Conservation (phyloP, 176 grass and related monocot species). For the Melocanna baccifera region DNA sequence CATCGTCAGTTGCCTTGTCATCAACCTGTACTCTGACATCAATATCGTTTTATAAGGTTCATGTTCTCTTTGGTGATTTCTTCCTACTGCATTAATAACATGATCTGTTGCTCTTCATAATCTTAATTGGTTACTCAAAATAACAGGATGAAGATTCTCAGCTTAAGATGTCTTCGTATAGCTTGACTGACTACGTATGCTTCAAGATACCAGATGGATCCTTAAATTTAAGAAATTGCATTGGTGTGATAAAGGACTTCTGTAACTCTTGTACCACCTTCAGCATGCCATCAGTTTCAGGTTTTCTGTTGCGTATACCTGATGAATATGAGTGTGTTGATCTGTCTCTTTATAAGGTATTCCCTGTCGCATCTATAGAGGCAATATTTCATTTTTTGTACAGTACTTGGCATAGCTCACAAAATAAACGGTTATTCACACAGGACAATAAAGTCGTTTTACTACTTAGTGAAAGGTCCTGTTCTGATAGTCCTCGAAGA, state of each 20-base stretch:
- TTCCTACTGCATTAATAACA: not conserved
- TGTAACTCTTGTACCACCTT: constrained; percentile 33
- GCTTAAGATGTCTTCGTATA: constrained; percentile 25
- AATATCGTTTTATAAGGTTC: constrained; percentile 88
- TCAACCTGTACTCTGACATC: constrained; percentile 46
- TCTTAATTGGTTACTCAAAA: constrained; percentile 36
- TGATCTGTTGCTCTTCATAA: not conserved
- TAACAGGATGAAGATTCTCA: constrained; percentile 63
- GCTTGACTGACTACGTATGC: constrained; percentile 60
- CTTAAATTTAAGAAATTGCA: constrained; percentile 68
- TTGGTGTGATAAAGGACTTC: constrained; percentile 71
- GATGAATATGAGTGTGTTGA: constrained; percentile 80
- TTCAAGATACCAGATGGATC: constrained; percentile 88
- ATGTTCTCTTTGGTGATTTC: constrained; percentile 11
- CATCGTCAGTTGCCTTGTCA: constrained; percentile 36
- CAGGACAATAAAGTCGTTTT: constrained; percentile 80
- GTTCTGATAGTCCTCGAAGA: constrained; percentile 49
- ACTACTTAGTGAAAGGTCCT: constrained; percentile 67
- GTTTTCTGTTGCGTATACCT: constrained; percentile 73
- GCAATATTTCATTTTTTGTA: constrained; percentile 12
- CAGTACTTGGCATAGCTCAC: not conserved
- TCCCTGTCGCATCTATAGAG: constrained; percentile 16
- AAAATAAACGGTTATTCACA: constrained; percentile 27
- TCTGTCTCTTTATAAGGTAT: constrained; percentile 89
- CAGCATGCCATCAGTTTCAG: constrained; percentile 38